These are phyloP conservation scores for Microstegium vimineum DNA, from an alignment of 176 grass and related monocot genomes.

Conservation along the genomic window DNA sequence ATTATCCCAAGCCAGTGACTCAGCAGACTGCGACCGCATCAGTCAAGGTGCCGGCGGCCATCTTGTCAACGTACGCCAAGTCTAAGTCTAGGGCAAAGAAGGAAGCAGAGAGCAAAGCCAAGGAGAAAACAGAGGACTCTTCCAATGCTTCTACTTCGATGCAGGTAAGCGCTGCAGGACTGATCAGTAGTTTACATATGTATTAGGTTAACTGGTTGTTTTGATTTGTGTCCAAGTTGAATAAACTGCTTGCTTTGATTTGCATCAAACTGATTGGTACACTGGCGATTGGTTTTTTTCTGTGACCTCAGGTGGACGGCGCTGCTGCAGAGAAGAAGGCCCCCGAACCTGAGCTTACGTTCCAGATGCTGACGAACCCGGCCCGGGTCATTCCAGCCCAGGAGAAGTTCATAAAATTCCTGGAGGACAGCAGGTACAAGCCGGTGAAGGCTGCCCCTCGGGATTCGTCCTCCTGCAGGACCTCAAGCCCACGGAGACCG, in stretches of 20 bases:
- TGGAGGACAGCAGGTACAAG: conserved; percentile 69
- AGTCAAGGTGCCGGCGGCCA: conserved; percentile 55
- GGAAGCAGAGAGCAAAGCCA: conserved; percentile 57
- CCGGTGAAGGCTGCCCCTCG: conserved; percentile 56
- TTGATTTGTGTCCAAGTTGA: neutral
- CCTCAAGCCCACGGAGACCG: conserved; percentile 52
- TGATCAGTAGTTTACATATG: neutral
- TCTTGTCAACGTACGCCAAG: conserved; percentile 76
- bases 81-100: conserved; percentile 75
- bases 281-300: neutral
- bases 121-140: conserved; percentile 39
- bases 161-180: conserved; percentile 43
- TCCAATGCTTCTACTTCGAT: conserved; percentile 44
- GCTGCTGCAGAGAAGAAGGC: conserved; percentile 48
- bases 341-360: conserved; percentile 44
- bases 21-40: conserved; percentile 46
- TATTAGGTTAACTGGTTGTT: neutral
- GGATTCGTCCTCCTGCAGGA: conserved; percentile 70
- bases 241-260: neutral
- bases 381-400: conserved; percentile 68
- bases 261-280: neutral
- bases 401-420: conserved; percentile 80
- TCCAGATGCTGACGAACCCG: conserved; percentile 62
- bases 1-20: conserved; percentile 64
- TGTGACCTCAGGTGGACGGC: conserved; percentile 48